These are phyloP conservation scores for Austroboletus eburneus DNA, from an alignment of 768 basidiomycete species.

Conservation along the genomic window DNA sequence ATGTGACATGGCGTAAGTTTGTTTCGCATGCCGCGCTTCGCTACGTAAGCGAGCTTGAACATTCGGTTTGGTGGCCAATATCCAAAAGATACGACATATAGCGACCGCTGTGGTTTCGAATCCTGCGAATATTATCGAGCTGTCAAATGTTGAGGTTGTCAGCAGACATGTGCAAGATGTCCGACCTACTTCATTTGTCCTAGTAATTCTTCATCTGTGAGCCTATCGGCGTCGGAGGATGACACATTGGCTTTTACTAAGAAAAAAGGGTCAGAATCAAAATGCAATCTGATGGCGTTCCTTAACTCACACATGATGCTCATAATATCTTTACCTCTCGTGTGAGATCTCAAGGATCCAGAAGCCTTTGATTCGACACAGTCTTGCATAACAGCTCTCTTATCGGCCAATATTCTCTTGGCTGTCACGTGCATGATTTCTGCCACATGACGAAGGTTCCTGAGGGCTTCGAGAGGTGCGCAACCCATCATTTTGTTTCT, in stretches of 20 bases:
- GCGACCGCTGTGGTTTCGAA: slow-evolving; percentile 30
- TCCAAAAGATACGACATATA: slow-evolving; percentile 31
- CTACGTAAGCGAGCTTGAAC: slow-evolving; percentile 32
- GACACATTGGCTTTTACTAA: slow-evolving; percentile 34
- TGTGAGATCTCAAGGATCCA: slow-evolving; percentile 8
- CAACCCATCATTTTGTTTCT: slow-evolving; percentile 33
- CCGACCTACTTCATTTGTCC: slow-evolving; percentile 37
- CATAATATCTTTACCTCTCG: slow-evolving; percentile 35
- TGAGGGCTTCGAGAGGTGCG: slow-evolving; percentile 27
- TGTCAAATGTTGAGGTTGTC: slow-evolving; percentile 6
- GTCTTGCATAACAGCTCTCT: slow-evolving; percentile 24
- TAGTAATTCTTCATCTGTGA: slow-evolving; percentile 34
- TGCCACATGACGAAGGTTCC: slow-evolving; percentile 23
- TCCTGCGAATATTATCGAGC: slow-evolving; percentile 35
- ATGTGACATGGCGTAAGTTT: slow-evolving; percentile 5
- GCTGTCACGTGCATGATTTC: slow-evolving; percentile 29
- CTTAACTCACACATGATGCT: slow-evolving; percentile 34
- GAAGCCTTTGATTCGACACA: slow-evolving; percentile 5
- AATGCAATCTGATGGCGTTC: background rate
- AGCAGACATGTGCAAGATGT: background rate
- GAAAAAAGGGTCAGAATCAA: background rate
- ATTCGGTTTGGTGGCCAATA: slow-evolving; percentile 27
- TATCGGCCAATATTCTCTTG: slow-evolving; percentile 26
- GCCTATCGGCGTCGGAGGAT: slow-evolving; percentile 26
- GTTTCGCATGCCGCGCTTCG: slow-evolving; percentile 31